Base-by-base conservation (phyloP, 768 basidiomycete species). In the Lanmaoa rubissima region DNA sequence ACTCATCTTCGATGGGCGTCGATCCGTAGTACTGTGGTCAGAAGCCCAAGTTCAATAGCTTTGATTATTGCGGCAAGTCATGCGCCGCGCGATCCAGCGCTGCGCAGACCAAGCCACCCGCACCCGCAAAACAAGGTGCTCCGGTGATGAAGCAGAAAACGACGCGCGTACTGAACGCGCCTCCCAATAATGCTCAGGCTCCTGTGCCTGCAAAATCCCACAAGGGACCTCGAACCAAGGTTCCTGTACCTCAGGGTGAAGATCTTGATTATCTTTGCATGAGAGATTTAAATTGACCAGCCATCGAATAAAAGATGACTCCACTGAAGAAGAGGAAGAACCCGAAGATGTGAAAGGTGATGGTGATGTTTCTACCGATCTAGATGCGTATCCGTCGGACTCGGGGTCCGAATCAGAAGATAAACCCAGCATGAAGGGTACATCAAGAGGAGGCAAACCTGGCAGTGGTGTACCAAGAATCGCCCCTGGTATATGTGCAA, bases 61-160 rank as follows among this genome's bases (percentile, higher is more conserved):
- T 81, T 63, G 80, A 85, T 51, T 87, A 78, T 66, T 87, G 86
- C 57, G 80, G 84, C 44, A 86, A 84, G 77, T 80, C 78, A 40
- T 87, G 86, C 65, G 85, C 84, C 11, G 72, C 78, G 1, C 62
- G 74, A n/a, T 83, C 82, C 5, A 71, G 69, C 32, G 64, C 71
- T 12, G 51, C 40, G 13, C 70, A 57, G 35, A 43, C 48, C 41
- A 67, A 60, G 51, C 66, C 49, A 51, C 44, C 60, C 14, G 36
- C 54, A 38, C 48, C 63, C 13, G 36, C 57, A 42, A 32, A 49
- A 2, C 62, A 70, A 39, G 57, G 51, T 44, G 42, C 32, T 28
- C 5, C 62, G 9, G 39, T 57, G 24, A 51, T 57, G 24, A 72
- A 64, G 39, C 70, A 61, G 31, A 70, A 66, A 32, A 49, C 58